These are phyloP conservation scores for Dendrobium catenatum DNA, from an alignment of 106 monocot species.

Conservation along the genomic window DNA sequence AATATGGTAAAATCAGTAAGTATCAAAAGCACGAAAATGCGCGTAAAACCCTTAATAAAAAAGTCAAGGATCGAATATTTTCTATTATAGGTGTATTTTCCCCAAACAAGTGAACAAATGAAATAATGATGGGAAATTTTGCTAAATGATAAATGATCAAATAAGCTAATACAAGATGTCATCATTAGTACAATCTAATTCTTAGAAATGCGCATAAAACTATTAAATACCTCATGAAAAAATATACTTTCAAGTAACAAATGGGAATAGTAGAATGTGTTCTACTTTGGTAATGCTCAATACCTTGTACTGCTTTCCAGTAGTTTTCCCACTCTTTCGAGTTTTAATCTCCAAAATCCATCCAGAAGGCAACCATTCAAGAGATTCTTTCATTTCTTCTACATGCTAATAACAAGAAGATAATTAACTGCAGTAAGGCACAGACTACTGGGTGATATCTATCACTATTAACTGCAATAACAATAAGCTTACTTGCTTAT, in stretches of 20 bases:
- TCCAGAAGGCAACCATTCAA: constrained; percentile 27
- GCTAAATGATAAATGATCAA: too few relatives aligned
- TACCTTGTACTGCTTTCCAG: constrained; percentile 26
- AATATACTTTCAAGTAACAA: neutral
- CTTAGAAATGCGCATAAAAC: neutral
- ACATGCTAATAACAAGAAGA: neutral
- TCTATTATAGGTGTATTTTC: too few relatives aligned
- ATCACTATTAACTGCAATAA: neutral
- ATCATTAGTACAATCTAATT: neutral
- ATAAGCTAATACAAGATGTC: too few relatives aligned
- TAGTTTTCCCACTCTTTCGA: constrained; percentile 7
- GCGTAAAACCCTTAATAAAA: too few relatives aligned
- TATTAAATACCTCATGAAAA: neutral
- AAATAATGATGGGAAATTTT: too few relatives aligned
- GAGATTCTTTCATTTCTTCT: constrained; percentile 5
- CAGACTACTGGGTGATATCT: neutral
- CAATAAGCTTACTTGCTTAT: constrained; percentile 13
- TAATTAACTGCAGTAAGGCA: neutral
- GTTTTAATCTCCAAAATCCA: constrained; percentile 33
- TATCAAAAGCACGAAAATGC: too few relatives aligned
- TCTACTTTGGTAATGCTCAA: neutral
- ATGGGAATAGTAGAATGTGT: neutral
- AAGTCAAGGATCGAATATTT: too few relatives aligned
- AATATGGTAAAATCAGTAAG: too few relatives aligned
- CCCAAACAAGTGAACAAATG: too few relatives aligned